Base-by-base conservation (phyloP, 495 filamentous ascomycete species). In the Penicillium lagena region DNA sequence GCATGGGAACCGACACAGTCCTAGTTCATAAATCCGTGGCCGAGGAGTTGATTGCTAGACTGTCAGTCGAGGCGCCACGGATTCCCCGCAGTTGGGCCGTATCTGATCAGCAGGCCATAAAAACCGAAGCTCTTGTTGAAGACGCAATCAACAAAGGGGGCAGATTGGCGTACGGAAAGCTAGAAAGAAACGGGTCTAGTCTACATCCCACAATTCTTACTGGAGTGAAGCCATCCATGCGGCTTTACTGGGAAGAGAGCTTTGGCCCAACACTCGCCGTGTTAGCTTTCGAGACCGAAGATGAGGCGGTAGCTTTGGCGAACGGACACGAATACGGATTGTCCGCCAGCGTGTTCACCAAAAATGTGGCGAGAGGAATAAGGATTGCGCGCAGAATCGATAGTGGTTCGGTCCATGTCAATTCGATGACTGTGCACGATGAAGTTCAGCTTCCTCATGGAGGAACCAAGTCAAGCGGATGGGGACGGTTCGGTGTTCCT, bases 1-100 rank as follows among this genome's bases (percentile, higher is more conserved):
- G 87, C 67, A 86, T 90, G 84, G 69, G 76, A 5, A 90, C 85
- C 0, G 87, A 90, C 62, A 75, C 80, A 12, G 82, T 91, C 54
- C 63, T 90, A 29, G 80, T 89, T 14, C 35, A 39, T 27, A 34
- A 35, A 7, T 31, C 15, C 30, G 49, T 73, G 45, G 63, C 66
- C 12, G 59, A 51, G 37, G 48, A 52, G 32, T 56, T 73, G 29
- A 47, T 9, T 40, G 40, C 17, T 9, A 17, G 7, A 6, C 37
- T 22, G 22, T n/a, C 22, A 38, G 7, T 3, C 7, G n/a, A 40
- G 9, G 22, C 31, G 12, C 22, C 31, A 9, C 17, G 6, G 29
- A 12, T 13, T 30, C 22, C 38, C 9, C 8, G 27, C 22, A 9
- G 12, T 30, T 29, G 12, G 7, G n/a, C 27, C 13, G 38, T 40